Base-by-base conservation (phyloP, 805 yeast species). In the Torulaspora indica region DNA sequence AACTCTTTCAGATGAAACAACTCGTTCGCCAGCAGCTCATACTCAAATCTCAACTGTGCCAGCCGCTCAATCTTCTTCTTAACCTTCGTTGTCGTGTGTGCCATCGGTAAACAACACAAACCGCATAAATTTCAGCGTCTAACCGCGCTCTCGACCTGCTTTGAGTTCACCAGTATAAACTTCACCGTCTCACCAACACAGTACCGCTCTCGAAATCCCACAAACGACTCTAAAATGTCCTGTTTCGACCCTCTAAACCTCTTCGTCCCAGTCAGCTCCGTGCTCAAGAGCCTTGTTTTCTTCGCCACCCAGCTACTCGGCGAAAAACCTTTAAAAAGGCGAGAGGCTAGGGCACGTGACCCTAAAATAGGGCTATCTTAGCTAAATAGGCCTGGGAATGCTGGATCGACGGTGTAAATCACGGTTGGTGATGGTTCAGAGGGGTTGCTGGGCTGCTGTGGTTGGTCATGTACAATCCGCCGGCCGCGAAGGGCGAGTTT, bases 1-100 rank as follows among this genome's bases (percentile, higher is more conserved):
- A 74, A 83, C 52, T 80, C 77, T 45, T 72, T 66, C 22, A 84
- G 62, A 56, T 83, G 87, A 53, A 78, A 82, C 14, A 83, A 63
- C 56, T 84, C 89, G 48, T 79, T 77, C 0, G 77, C 68, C 20
- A 76, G 60, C 4, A 75, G 41, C 40, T 75, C 76, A 58, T 76
- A 77, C 30, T 71, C 64, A 12, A 73, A 61, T 29, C 73, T 60
- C 43, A 78, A 48, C 5, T 72, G 67, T 0, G 76, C 74, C 45
- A 79, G 36, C 35, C 40, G 38, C 33, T 41, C 47, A 22, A 23
- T 23, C 35, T 46, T 45, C 29, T 32, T 41, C 33, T 48, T 48
- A 35, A 45, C 48, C 32, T 42, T 45, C 36, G 23, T 42, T 33
- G 46, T 45, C 47, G 44, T 47, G 33, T 47, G 45, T 40, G 22